Conservation (phyloP, 805 yeast species). For the Brettanomyces custersianus region DNA sequence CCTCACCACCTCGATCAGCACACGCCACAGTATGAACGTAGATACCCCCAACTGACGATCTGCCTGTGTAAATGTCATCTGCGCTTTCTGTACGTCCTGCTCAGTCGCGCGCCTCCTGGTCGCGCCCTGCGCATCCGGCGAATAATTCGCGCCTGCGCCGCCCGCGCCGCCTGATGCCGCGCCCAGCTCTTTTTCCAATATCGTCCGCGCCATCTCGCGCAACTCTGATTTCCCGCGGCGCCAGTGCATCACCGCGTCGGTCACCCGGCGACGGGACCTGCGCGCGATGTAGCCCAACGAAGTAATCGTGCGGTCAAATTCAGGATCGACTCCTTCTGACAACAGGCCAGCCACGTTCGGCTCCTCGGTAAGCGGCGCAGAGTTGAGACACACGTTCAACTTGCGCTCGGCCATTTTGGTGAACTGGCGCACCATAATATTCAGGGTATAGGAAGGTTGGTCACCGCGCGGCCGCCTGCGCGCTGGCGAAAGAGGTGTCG, state of each 20-base stretch:
- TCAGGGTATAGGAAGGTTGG: conserved; percentile 72
- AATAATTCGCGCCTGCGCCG: not conserved
- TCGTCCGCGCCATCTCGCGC: conserved; percentile 54
- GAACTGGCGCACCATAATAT: conserved; percentile 90
- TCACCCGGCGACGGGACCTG: conserved; percentile 86
- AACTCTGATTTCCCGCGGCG: conserved; percentile 86
- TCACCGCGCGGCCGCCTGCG: not conserved
- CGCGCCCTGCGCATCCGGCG: too few relatives aligned
- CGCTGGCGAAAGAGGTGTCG: too few relatives aligned
- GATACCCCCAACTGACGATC: conserved; percentile 82
- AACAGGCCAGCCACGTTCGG: conserved; percentile 73
- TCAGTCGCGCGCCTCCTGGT: conserved; percentile 12
- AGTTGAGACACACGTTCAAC: conserved; percentile 59
- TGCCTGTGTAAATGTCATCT: conserved; percentile 68
- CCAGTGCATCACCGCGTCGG: conserved; percentile 98
- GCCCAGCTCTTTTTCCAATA: conserved; percentile 32
- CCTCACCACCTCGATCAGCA: conserved; percentile 81
- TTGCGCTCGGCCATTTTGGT: conserved; percentile 90
- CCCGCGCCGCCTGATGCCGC: not conserved
- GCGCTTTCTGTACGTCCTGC: conserved; percentile 30
- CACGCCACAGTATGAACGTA: conserved; percentile 84
- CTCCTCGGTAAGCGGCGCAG: conserved; percentile 56
- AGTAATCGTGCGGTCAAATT: conserved; percentile 76
- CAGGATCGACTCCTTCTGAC: conserved; percentile 79
- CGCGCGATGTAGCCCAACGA: conserved; percentile 88